Evolutionary conservation across 306 rosid species (phyloP), one percentile per base, ranked within the genome.

Genomic region (Dalbergia cochinchinensis): DNA sequence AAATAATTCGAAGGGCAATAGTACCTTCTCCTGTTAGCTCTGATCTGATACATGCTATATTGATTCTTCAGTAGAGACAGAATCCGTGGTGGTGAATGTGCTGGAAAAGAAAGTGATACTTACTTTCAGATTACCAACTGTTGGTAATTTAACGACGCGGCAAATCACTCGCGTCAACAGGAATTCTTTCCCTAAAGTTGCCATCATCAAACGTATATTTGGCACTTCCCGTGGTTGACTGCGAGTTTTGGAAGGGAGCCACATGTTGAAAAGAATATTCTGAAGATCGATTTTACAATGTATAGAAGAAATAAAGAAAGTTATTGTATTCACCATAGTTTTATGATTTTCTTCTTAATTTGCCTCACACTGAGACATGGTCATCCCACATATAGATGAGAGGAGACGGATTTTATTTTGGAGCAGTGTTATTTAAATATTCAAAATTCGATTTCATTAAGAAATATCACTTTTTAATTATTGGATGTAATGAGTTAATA

Each of bases 101-200:
- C 44, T 88, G 84, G 97, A 91, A 42, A 91, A 91, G 90, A 87
- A 86, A 82, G 98, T 94, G 65, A 87, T 83, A 35, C 85, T 91
- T 33, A 84, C 90, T 16, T 86, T 89, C 78, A 87, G 78, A 82
- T 78, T 89, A 70, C 83, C 50, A 42, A 66, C 74, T 0, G 68
- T 57, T 68, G 83, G 82, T 37, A 71, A 85, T 78, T 75, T 83
- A 11, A 82, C 76, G 10, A 54, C 74, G 5, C 51, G 37, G 47
- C 84, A 86, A 78, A 83, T 90, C 65, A 64, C 87, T 64, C 82
- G 83, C 7, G n/a, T 83, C 19, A 47, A 53, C 55, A 82, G 35
- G 66, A 86, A 62, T 13, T 77, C 83, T 8, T 83, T 88, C 4
- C 85, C 88, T 48, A 90, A 86, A 83, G 50, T 83, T 45, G 78